Conservation (phyloP, 306 rosid species). For the Sphenostylis stenocarpa region DNA sequence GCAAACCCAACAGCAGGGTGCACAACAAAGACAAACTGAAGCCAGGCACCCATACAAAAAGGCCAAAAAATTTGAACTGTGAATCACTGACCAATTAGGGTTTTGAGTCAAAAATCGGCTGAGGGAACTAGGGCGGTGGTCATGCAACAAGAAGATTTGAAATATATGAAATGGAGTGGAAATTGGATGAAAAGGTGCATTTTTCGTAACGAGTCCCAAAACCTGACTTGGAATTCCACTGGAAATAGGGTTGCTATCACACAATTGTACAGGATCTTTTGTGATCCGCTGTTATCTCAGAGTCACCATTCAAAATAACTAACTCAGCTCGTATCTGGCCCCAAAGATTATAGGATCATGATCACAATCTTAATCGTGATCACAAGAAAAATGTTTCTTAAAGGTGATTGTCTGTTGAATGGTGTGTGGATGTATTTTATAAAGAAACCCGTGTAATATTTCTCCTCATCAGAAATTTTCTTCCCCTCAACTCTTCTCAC, state of each 20-base stretch:
- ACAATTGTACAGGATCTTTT: neutral
- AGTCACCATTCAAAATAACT: neutral
- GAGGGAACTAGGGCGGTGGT: neutral
- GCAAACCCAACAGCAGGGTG: neutral
- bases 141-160: neutral
- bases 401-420: neutral
- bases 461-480: slow-evolving; percentile 13
- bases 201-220: neutral
- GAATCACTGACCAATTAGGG: neutral
- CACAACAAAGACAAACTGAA: neutral
- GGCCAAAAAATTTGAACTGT: neutral
- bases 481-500: slow-evolving; percentile 21
- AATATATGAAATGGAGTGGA: neutral
- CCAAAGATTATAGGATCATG: neutral
- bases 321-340: neutral
- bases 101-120: neutral
- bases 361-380: neutral
- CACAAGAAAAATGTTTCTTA: neutral
- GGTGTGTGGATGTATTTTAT: slow-evolving; percentile 19
- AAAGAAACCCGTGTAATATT: slow-evolving; percentile 4
- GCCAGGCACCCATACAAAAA: neutral
- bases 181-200: neutral
- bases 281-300: neutral
- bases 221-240: neutral
- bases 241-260: neutral